A percentile compares a stretch with the other conserved stretches of the same genome.
phyloP scores from a whole-genome alignment of 225 moss, liverwort and hornwort genomes.

The Lunularia cruciata region DNA sequence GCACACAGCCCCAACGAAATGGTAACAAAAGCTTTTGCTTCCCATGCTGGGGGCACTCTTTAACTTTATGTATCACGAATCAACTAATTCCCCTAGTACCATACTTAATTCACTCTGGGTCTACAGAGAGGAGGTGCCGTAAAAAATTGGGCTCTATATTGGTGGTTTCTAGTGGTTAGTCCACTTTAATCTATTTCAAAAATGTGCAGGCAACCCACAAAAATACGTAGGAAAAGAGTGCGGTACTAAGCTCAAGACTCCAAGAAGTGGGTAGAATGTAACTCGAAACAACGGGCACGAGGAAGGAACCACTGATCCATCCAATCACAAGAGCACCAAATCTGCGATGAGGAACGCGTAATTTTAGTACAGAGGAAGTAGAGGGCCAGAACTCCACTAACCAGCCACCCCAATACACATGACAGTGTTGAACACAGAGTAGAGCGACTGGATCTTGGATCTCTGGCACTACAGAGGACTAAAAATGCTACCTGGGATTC shows the following conservation, averaged over 20 bases:
- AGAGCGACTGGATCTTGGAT: background rate
- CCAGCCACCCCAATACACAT: background rate
- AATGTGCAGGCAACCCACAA: constrained; percentile 85
- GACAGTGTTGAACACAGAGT: background rate
- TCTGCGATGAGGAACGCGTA: constrained; percentile 27
- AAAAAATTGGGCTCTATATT: constrained; percentile 14
- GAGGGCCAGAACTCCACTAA: no score
- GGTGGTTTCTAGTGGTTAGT: background rate
- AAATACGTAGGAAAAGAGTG: constrained; percentile 78
- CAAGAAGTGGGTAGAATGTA: constrained; percentile 62
- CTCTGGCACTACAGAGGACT: background rate
- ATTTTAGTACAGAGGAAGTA: no score
- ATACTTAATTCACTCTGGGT: background rate
- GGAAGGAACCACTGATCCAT: constrained; percentile 77
- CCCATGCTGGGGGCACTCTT: background rate
- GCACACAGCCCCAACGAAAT: background rate
- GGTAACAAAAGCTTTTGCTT: constrained; percentile 4
- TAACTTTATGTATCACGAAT: constrained; percentile 9
- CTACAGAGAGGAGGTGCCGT: constrained; percentile 4
- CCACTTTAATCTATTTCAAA: constrained; percentile 54
- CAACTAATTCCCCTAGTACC: background rate
- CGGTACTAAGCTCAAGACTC: constrained; percentile 80
- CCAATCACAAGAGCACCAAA: constrained; percentile 64
- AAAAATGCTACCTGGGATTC: background rate
- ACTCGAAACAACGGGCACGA: constrained; percentile 74